Evolutionary conservation across 2,329 filamentous ascomycete species (phyloP), one percentile per base, ranked within the genome.

Genomic region (Nannizzia gypsea): DNA sequence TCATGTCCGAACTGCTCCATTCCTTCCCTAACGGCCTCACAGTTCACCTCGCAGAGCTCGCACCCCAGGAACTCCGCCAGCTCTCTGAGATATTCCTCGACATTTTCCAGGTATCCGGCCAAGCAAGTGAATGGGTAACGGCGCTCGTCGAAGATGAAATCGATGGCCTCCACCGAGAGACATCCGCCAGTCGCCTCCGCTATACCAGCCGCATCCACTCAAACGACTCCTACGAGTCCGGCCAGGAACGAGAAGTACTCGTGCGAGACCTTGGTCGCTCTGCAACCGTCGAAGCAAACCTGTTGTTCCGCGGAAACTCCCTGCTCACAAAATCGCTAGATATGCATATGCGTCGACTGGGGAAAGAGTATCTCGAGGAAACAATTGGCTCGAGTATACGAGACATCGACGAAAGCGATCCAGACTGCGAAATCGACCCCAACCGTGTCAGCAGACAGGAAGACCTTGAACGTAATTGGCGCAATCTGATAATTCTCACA

Each of bases 71-170:
- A 67, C 78, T 96, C 36, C 87, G 87, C 58, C 81, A 83, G n/a
- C 73, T 97, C 6, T 88, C 90, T 1, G 91, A 96, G 69, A 85
- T 88, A 28, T 83, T 97, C 40, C 77, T 97, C 64, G 95, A 97
- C 70, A 95, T 99, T 58, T 99, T 92, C 67, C 93, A 99, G 69
- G 91, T 95, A 2, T 92, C 90, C 1, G 90, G 89, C 0, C 83
- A 83, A 40, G 88, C 89, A 1, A 81, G 82, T 48, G 90, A 96
- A 61, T 99, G 93, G 93, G 81, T 99, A 22, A 93, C 90, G 79
- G 86, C 89, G 1, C 78, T 99, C 44, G 89, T 96, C 0, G 93
- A 99, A 72, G 92, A 97, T 69, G 93, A 99, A 72, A 97, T 99
- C 60, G 93, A 97, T 68, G 92, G 92, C 0, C 85, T 93, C 17